Evolutionary conservation across 805 yeast genomes (phyloP).

Genomic region (Pichia scutulata): DNA sequence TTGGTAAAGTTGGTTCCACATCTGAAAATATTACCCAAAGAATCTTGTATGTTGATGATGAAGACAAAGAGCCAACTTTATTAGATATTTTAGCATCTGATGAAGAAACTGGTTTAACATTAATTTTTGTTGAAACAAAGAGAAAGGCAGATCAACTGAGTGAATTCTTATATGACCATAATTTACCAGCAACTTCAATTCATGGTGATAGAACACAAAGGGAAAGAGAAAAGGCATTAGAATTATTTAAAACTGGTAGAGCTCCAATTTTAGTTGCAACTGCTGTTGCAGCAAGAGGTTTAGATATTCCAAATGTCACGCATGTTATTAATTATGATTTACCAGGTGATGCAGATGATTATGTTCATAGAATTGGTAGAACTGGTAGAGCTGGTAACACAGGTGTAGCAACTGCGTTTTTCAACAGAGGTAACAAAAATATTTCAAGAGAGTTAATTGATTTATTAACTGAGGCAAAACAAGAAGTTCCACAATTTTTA

Average conservation of each 20-base stretch:
- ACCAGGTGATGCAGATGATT: slow-evolving; percentile 96
- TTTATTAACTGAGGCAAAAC: slow-evolving; percentile 90
- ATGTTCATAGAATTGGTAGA: slow-evolving; percentile 99
- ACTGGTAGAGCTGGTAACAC: slow-evolving; percentile 99
- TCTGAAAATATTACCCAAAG: slow-evolving; percentile 97
- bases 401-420: slow-evolving; percentile 97
- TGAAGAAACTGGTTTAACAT: slow-evolving; percentile 70
- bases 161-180: slow-evolving; percentile 81
- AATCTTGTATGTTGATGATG: slow-evolving; percentile 84
- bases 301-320: slow-evolving; percentile 97
- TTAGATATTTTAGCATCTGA: slow-evolving; percentile 77
- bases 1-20: slow-evolving; percentile 99
- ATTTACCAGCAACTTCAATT: slow-evolving; percentile 95
- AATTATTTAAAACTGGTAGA: slow-evolving; percentile 84
- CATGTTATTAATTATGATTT: slow-evolving; percentile 96
- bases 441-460: slow-evolving; percentile 83
- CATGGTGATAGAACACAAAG: slow-evolving; percentile 98
- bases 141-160: slow-evolving; percentile 96
- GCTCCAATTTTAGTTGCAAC: slow-evolving; percentile 97
- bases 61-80: slow-evolving; percentile 84
- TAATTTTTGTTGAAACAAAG: slow-evolving; percentile 96
- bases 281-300: slow-evolving; percentile 99
- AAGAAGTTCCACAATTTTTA: slow-evolving; percentile 91
- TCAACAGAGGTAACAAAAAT: slow-evolving; percentile 91
- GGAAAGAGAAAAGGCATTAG: slow-evolving; percentile 97